Percentiles rank a stretch among this genome's conserved stretches.
These are phyloP conservation scores for Tetrahymena borealis DNA, from an alignment of 73 alveolate species.

Conservation along the genomic window DNA sequence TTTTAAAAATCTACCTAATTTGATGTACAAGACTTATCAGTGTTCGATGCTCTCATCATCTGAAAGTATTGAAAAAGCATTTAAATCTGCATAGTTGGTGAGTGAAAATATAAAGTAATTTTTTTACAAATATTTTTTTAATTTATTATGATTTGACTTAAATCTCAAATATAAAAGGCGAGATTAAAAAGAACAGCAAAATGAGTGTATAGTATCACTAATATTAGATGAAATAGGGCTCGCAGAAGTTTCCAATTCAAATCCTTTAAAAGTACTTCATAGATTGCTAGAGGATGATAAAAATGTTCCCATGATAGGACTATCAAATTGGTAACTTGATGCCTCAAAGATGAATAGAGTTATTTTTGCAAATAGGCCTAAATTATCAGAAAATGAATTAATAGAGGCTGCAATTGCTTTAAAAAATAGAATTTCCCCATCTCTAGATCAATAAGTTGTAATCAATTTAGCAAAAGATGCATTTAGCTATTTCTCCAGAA, in stretches of 20 bases:
- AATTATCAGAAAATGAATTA: background rate
- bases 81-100: background rate
- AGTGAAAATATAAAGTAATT: background rate
- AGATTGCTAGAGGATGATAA: slow-evolving; percentile 45
- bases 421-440: background rate
- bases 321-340: slow-evolving; percentile 67
- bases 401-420: background rate
- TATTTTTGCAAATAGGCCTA: background rate
- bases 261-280: slow-evolving; percentile 75
- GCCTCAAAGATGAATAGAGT: slow-evolving; percentile 67
- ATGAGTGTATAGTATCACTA: slow-evolving; percentile 21
- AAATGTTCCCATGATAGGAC: slow-evolving; percentile 59
- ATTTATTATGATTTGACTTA: background rate
- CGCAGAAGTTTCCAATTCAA: slow-evolving; percentile 62
- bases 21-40: slow-evolving; percentile 16
- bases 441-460: background rate
- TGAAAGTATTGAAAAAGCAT: slow-evolving; percentile 6
- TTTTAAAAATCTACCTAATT: background rate
- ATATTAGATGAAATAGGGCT: slow-evolving; percentile 74
- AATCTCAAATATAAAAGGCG: background rate
- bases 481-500: background rate
- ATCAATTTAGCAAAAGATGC: background rate
- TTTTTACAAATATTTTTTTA: background rate
- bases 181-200: background rate
- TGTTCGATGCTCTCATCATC: slow-evolving; percentile 48